Evolutionary conservation across 768 basidiomycete genomes (phyloP), one percentile per base, ranked within the genome.

Genomic region (Boletus tylopilopsis): DNA sequence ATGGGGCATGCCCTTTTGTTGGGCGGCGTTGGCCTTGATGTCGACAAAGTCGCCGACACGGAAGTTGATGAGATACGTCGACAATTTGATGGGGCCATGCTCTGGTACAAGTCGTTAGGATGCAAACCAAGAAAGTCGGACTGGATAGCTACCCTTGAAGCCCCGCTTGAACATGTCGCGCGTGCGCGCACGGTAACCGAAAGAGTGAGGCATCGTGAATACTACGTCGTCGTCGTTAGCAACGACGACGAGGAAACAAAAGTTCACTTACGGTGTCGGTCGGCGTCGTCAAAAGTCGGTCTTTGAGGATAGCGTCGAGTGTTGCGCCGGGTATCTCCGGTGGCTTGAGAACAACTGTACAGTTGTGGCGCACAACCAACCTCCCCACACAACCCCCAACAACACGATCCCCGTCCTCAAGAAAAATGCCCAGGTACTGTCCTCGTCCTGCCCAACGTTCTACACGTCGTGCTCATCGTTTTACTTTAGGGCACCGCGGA

Each of bases 1-100:
- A 81, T 97, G 95, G 71, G 94, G 94, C 93, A 98, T 96, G 73
- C 96, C 96, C 87, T 94, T 95, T 84, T 99, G 96, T 74, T 96
- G 90, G 37, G 96, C 91, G 52, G 94, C 83, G 68, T 99, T 98
- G 60, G 95, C 95, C 79, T 96, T 97, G 82, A 99, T 98, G 76
- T 99, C 96, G 63, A 99, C 96, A 62, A 98, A 96, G 70, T 99
- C 96, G 55, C 96, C 96, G 59, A 98, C 84, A 59, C 83, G 83
- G 84, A 88, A 99, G 76, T 84, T 84, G 73, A 87, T 81, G 66
- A 98, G 76, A 84, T 84, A 98, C 19, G 94, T 97, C 57, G 95
- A 94, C 67, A 97, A 54, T 70, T 89, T 89, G 55, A 94, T 79
- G 59, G 81, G 80, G 67, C 96, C 96, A 69, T 93, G 87, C 66